phyloP scores from a whole-genome alignment of 2,329 filamentous ascomycete genomes.

The Botryotinia globosa region DNA sequence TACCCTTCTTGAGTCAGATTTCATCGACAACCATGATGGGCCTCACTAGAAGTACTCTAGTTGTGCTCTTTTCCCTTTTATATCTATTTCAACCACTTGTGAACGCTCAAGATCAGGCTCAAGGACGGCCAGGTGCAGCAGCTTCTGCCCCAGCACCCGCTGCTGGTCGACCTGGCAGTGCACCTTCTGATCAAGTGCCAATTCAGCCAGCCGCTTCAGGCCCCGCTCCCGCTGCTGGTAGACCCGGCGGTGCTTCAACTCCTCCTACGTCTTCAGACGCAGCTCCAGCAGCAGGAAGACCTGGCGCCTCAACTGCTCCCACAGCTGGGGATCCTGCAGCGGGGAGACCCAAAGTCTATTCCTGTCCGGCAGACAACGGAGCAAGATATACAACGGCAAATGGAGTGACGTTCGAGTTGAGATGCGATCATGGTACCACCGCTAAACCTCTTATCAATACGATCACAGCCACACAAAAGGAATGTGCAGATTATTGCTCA shows the following conservation, averaged over 20 bases:
- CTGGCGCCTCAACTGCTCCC: neutral
- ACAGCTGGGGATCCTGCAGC: neutral
- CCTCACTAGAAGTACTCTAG: conserved; percentile 12
- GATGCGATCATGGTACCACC: neutral
- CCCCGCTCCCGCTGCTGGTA: conserved; percentile 5
- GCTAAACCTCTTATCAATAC: neutral
- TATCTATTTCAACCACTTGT: neutral
- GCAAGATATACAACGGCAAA: conserved; percentile 2
- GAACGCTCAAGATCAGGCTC: conserved; percentile 13
- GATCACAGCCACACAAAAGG: neutral
- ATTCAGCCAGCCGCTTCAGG: neutral
- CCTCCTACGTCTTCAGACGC: neutral
- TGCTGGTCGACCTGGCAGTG: neutral
- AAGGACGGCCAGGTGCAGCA: conserved; percentile 1
- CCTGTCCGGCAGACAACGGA: conserved; percentile 9
- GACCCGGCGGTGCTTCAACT: neutral
- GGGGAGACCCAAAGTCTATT: conserved; percentile 1
- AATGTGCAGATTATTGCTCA: conserved; percentile 3
- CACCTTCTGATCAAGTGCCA: neutral
- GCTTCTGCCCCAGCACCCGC: conserved; percentile 2
- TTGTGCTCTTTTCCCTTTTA: neutral
- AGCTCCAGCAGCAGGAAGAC: neutral
- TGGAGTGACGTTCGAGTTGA: conserved; percentile 8
- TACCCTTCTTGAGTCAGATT: neutral
- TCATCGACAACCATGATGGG: conserved; percentile 4